A percentile compares a stretch with the other conserved stretches of the same genome.
These are phyloP conservation scores for Isabelozyma heimii DNA, from an alignment of 805 yeast species.

Conservation along the genomic window DNA sequence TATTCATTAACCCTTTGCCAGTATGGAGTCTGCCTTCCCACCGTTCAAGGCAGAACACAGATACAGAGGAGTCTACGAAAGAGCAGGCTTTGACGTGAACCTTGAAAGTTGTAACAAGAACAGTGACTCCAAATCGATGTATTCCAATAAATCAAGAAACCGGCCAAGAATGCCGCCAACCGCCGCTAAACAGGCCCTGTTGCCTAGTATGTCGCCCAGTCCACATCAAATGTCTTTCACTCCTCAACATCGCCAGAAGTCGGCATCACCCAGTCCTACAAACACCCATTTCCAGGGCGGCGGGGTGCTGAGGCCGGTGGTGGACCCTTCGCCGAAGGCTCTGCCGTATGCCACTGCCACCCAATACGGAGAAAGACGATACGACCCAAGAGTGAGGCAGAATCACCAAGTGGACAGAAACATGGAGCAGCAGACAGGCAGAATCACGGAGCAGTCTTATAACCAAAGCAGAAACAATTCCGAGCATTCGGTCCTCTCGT, in stretches of 20 bases:
- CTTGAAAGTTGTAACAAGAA: slow-evolving; percentile 5
- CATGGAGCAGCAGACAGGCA: no score
- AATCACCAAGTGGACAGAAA: no score
- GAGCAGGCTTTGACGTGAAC: slow-evolving; percentile 73
- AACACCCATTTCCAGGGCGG: background rate
- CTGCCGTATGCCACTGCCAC: background rate
- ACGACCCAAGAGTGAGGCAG: background rate
- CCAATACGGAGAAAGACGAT: background rate
- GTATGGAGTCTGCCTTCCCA: slow-evolving; percentile 59
- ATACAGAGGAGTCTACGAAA: slow-evolving; percentile 69
- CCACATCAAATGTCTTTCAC: background rate
- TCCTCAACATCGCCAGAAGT: background rate
- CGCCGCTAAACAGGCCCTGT: slow-evolving; percentile 7
- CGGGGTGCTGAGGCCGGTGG: background rate
- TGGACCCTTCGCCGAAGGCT: background rate
- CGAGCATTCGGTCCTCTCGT: background rate
- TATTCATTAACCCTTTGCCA: background rate
- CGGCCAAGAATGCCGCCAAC: slow-evolving; percentile 3
- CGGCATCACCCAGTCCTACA: background rate
- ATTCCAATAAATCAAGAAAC: background rate
- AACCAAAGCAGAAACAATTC: background rate
- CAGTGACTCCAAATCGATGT: background rate
- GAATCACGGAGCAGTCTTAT: no score
- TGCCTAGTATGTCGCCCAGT: background rate
- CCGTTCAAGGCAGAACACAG: slow-evolving; percentile 61